Evolutionary conservation across 2,329 filamentous ascomycete species (phyloP).

Genomic region (Chaetomium sp.): DNA sequence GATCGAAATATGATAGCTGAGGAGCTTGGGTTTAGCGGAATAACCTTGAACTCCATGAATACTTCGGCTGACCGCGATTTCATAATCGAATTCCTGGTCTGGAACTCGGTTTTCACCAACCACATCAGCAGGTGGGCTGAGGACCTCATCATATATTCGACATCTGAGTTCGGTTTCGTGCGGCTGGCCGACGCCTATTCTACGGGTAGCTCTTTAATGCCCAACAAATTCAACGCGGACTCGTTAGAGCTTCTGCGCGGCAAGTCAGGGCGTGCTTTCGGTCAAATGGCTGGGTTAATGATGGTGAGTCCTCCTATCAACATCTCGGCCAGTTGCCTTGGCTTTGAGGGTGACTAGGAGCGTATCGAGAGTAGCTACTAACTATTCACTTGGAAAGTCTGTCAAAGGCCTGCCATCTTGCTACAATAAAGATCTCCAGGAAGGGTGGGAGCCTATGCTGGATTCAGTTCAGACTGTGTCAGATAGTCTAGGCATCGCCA

Average conservation of each 20-base stretch:
- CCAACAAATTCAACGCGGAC: neutral
- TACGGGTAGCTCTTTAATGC: constrained; percentile 2
- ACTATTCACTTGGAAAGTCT: constrained; percentile 2
- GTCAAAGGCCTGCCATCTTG: constrained; percentile 1
- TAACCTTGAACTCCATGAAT: neutral
- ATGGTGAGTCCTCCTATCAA: constrained; percentile 1
- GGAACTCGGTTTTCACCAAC: neutral
- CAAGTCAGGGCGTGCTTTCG: constrained; percentile 7
- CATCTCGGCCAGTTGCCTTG: constrained; percentile 1
- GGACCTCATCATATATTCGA: constrained; percentile 1
- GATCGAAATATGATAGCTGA: neutral
- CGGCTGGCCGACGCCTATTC: neutral
- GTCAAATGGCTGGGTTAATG: constrained; percentile 7
- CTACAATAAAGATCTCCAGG: constrained; percentile 3
- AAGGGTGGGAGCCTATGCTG: constrained; percentile 5
- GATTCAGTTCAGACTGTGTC: constrained; percentile 1
- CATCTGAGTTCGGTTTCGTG: neutral
- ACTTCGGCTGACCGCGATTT: neutral
- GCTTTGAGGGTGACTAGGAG: constrained; percentile 1
- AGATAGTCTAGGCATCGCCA: neutral
- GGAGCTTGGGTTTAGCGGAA: neutral
- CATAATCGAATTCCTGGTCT: neutral
- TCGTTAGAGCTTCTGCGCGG: neutral
- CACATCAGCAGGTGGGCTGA: neutral
- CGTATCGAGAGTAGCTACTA: constrained; percentile 3